Evolutionary conservation across 106 monocot genomes (phyloP).

Genomic region (Posidonia australis): DNA sequence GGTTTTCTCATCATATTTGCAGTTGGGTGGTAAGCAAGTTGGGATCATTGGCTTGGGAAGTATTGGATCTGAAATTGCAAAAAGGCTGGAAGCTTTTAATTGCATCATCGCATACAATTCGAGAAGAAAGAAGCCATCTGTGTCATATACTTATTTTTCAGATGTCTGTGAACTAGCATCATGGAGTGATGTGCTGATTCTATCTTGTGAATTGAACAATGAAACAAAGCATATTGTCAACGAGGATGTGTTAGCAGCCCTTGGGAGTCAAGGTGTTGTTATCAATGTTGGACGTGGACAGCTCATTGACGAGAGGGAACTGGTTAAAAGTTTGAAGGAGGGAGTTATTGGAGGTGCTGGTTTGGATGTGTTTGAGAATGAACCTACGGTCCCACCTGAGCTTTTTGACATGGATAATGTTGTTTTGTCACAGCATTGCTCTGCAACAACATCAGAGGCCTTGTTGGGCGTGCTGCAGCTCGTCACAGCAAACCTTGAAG

Average conservation of each 20-base stretch:
- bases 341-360: constrained; percentile 53
- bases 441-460: constrained; percentile 32
- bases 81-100: constrained; percentile 47
- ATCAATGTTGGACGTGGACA: constrained; percentile 7
- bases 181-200: constrained; percentile 37
- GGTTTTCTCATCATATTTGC: too few species aligned
- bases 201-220: constrained; percentile 37
- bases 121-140: constrained; percentile 5
- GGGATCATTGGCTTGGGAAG: constrained; percentile 25
- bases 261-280: constrained; percentile 60
- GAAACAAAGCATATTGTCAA: constrained; percentile 57
- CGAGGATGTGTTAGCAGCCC: constrained; percentile 37
- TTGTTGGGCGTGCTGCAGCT: constrained; percentile 10
- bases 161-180: constrained; percentile 29
- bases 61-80: constrained; percentile 50
- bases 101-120: constrained; percentile 9
- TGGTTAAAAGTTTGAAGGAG: constrained; percentile 4
- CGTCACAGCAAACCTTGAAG: constrained; percentile 38
- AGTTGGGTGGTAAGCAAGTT: too few species aligned
- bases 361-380: constrained; percentile 70
- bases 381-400: constrained; percentile 38
- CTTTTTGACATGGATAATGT: too few species aligned
- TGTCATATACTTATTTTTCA: constrained; percentile 2
- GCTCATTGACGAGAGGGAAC: constrained; percentile 12
- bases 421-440: constrained; percentile 39